Conservation (phyloP, 768 basidiomycete genomes). For the Tylopilus sp. region DNA sequence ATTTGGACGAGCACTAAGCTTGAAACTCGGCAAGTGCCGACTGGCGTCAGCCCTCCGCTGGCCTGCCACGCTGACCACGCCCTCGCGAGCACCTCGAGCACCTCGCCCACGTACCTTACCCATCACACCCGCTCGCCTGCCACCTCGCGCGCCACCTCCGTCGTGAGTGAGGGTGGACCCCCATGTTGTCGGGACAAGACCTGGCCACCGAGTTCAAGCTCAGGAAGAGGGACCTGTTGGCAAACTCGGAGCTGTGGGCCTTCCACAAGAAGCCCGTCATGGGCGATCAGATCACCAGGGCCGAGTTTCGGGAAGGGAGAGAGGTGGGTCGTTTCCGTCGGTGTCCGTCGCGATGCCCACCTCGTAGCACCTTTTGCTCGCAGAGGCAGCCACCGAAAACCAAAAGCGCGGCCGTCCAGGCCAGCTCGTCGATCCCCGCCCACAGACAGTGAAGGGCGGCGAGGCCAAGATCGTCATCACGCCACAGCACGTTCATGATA, state of each 20-base stretch:
- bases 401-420: conserved; percentile 82
- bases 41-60: too few relatives aligned
- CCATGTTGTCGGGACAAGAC: conserved; percentile 55
- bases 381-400: conserved; percentile 68
- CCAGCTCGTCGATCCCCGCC: conserved; percentile 84
- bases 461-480: too few relatives aligned
- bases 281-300: conserved; percentile 79
- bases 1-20: too few relatives aligned
- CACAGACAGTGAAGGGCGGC: conserved; percentile 67
- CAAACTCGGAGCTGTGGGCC: conserved; percentile 70
- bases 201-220: conserved; percentile 67
- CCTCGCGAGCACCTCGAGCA: too few relatives aligned
- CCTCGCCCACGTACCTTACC: too few relatives aligned
- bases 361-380: conserved; percentile 66
- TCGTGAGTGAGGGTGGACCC: conserved; percentile 51
- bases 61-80: too few relatives aligned
- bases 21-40: too few relatives aligned
- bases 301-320: conserved; percentile 96
- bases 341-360: background rate
- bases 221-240: conserved; percentile 74
- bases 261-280: conserved; percentile 90
- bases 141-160: conserved; percentile 62
- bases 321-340: conserved; percentile 51
- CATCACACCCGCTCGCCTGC: too few relatives aligned
- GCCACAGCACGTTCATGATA: too few relatives aligned